Evolutionary conservation across 2,329 filamentous ascomycete species (phyloP).

Genomic region (Hymenoscyphus occultus): DNA sequence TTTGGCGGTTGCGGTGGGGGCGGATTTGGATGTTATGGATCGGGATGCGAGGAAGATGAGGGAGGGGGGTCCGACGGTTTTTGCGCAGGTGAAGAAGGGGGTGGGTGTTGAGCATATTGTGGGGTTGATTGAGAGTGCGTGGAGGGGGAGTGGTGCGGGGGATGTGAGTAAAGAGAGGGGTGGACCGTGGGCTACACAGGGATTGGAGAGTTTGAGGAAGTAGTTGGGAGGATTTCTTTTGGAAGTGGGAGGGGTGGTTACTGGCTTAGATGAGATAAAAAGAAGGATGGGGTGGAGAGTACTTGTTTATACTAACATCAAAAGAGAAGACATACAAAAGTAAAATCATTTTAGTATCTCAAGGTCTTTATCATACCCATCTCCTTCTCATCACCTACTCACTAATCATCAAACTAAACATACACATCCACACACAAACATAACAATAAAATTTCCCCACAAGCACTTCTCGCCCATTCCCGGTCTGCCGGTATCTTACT

Average conservation of each 20-base stretch:
- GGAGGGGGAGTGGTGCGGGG: slow-evolving; percentile 85
- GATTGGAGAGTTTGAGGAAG: slow-evolving; percentile 47
- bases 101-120: slow-evolving; percentile 84
- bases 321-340: too few relatives aligned
- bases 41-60: slow-evolving; percentile 90
- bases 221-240: slow-evolving; percentile 6
- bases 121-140: slow-evolving; percentile 83
- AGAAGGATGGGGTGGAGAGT: too few relatives aligned
- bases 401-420: too few relatives aligned
- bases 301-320: too few relatives aligned
- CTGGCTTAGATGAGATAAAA: too few relatives aligned
- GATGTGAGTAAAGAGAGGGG: slow-evolving; percentile 52
- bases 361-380: too few relatives aligned
- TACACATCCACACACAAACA: too few relatives aligned
- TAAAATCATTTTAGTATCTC: too few relatives aligned
- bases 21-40: slow-evolving; percentile 92
- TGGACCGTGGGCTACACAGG: slow-evolving; percentile 56
- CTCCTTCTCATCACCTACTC: too few relatives aligned
- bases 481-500: too few relatives aligned
- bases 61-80: slow-evolving; percentile 91
- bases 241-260: background rate
- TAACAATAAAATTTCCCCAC: too few relatives aligned
- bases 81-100: slow-evolving; percentile 94
- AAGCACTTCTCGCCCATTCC: too few relatives aligned
- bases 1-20: slow-evolving; percentile 83